Evolutionary conservation across 257 asterid species (phyloP).

Genomic region (Penstemon davidsonii): DNA sequence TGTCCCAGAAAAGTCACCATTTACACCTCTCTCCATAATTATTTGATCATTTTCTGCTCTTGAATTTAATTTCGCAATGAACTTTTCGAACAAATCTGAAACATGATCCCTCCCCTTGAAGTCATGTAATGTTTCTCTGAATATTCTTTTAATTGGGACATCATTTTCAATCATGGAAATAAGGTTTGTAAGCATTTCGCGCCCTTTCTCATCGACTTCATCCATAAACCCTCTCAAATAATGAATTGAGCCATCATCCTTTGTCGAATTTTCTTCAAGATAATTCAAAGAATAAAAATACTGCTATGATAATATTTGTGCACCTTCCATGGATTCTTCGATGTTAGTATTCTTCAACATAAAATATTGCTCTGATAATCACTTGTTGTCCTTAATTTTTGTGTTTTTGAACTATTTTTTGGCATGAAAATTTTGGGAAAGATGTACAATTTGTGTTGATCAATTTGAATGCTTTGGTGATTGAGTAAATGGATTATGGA

Average conservation of each 20-base stretch:
- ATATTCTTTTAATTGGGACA: slow-evolving; percentile 10
- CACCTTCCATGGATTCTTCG: neutral
- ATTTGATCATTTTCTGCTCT: neutral
- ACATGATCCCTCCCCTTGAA: neutral
- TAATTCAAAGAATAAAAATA: neutral
- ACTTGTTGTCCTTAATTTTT: neutral
- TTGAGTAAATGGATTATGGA: neutral
- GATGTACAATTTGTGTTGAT: too few relatives aligned
- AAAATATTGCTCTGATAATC: neutral
- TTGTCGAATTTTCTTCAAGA: neutral
- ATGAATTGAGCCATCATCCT: slow-evolving; percentile 12
- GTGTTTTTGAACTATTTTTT: neutral
- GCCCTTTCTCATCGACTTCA: slow-evolving; percentile 34
- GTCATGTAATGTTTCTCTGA: slow-evolving; percentile 13
- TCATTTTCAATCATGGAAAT: slow-evolving; percentile 23
- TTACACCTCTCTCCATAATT: slow-evolving; percentile 27
- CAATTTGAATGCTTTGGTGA: neutral
- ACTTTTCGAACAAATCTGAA: slow-evolving; percentile 28
- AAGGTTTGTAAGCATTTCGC: slow-evolving; percentile 30
- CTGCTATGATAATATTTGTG: neutral
- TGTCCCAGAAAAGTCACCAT: neutral
- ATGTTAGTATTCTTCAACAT: neutral
- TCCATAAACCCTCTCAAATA: slow-evolving; percentile 19
- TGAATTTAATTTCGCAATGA: slow-evolving; percentile 19
- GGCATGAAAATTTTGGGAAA: neutral